phyloP scores from a whole-genome alignment of 345 rosid species.

The Linum trigynum region DNA sequence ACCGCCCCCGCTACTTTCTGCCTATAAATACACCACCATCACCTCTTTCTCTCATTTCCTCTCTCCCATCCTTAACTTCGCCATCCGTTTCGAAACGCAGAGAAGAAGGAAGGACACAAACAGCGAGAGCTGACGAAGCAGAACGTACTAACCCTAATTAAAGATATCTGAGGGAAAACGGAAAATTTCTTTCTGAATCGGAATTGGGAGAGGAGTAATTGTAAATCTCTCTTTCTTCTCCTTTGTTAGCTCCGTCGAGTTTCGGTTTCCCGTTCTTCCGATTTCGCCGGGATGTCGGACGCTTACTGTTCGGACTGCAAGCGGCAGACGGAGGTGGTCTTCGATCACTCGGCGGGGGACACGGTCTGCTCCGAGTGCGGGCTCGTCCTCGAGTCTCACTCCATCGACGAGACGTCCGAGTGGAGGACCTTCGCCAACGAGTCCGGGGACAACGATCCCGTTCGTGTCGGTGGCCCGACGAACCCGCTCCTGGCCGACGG shows the following conservation, averaged over 20 bases:
- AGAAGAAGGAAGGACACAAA: neutral
- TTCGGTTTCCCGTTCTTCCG: neutral
- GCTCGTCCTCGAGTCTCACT: slow-evolving; percentile 35
- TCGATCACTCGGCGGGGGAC: slow-evolving; percentile 39
- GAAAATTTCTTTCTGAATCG: no score
- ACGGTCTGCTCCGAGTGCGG: slow-evolving; percentile 45
- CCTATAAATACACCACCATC: neutral
- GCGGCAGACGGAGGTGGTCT: slow-evolving; percentile 29
- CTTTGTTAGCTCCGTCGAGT: neutral
- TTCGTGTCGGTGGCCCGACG: slow-evolving; percentile 36
- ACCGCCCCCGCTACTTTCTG: neutral
- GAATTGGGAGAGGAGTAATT: no score
- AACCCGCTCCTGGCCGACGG: slow-evolving; percentile 36
- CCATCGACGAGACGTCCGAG: slow-evolving; percentile 39
- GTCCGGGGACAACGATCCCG: slow-evolving; percentile 32
- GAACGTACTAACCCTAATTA: no score
- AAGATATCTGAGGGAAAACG: no score
- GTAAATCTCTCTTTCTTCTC: neutral
- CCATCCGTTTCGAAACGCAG: neutral
- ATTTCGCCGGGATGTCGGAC: slow-evolving; percentile 23
- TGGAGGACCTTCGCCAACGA: slow-evolving; percentile 40
- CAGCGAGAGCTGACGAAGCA: neutral
- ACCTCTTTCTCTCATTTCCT: neutral
- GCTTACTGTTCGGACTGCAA: slow-evolving; percentile 38
- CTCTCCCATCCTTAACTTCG: neutral